Evolutionary conservation across 106 monocot genomes (phyloP), one percentile per base, ranked within the genome.

Genomic region (Apostasia ramifera): DNA sequence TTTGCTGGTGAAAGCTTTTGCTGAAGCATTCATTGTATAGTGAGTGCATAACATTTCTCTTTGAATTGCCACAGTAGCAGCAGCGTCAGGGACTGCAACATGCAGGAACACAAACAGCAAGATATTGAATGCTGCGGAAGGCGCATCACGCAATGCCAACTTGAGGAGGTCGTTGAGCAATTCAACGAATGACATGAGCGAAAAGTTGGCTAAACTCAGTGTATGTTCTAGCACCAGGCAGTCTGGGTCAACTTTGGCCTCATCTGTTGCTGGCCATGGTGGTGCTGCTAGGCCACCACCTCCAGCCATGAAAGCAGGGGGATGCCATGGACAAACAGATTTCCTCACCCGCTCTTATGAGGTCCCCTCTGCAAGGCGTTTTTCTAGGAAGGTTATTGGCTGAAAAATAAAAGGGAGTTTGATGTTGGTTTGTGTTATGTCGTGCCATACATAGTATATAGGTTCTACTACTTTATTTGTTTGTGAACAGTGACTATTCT

Each of bases 221-320:
- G 4, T 93, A 9, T 74, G 52, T 39, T 72, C 83, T 13, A 70
- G 68, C 7, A 13, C 44, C 13, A 46, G 44, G 11, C 70, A 44
- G 2, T 38, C 26, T 2, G 53, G 14, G 10, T 9, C 73, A 67
- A 51, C 47, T 51, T 42, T 49, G 3, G 47, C 45, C 3, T 14
- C 58, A 3, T 41, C 66, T 49, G 50, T 39, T 52, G 67, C 69
- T 44, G 38, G 12, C 6, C 39, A 40, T 10, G 3, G 53, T 44
- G 5, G 44, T 7, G 47, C 67, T 40, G 15, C 51, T 50, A 70
- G 49, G 57, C 82, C 75, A 8, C 71, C 80, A 1, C 78, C 78
- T 0, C 63, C 81, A 11, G 40, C 78, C 1, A 73, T 92, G 83
- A 93, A 84, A 67, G 83, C 92, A 47, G 88, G 92, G 10, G 87